These are phyloP conservation scores for Cyberlindnera euphorbiiphila DNA, from an alignment of 805 yeast species.

Conservation along the genomic window DNA sequence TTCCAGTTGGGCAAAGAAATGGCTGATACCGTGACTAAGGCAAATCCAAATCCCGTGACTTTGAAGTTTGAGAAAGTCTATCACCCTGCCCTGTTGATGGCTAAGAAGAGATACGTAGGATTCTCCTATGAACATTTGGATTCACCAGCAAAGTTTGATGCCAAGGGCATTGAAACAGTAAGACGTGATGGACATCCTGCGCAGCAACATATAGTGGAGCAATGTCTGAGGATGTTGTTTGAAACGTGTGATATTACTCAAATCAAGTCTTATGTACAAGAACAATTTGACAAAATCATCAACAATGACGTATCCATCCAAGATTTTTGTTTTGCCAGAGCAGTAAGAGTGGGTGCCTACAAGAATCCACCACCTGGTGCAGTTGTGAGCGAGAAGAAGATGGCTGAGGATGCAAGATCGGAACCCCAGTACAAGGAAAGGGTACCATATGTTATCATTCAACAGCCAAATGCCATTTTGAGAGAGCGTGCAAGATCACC, in stretches of 20 bases:
- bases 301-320: conserved; percentile 61
- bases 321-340: conserved; percentile 91
- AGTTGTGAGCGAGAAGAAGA: conserved; percentile 59
- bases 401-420: conserved; percentile 61
- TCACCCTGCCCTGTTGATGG: conserved; percentile 75
- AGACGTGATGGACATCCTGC: conserved; percentile 95
- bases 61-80: conserved; percentile 92
- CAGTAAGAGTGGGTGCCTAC: conserved; percentile 80
- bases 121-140: conserved; percentile 60
- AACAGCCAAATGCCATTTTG: conserved; percentile 54
- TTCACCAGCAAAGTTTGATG: conserved; percentile 69
- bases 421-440: conserved; percentile 89
- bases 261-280: conserved; percentile 61
- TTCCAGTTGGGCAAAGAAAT: conserved; percentile 70
- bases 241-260: conserved; percentile 65
- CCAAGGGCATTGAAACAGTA: conserved; percentile 94
- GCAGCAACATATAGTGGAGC: conserved; percentile 77
- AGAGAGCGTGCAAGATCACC: conserved; percentile 82
- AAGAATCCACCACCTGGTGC: conserved; percentile 94
- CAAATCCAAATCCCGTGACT: conserved; percentile 76
- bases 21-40: conserved; percentile 55
- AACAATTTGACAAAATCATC: conserved; percentile 64
- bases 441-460: conserved; percentile 78
- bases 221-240: conserved; percentile 62
- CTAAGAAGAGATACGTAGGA: conserved; percentile 92